Base-by-base conservation (phyloP, 257 asterid species). In the Petunia axillaris region DNA sequence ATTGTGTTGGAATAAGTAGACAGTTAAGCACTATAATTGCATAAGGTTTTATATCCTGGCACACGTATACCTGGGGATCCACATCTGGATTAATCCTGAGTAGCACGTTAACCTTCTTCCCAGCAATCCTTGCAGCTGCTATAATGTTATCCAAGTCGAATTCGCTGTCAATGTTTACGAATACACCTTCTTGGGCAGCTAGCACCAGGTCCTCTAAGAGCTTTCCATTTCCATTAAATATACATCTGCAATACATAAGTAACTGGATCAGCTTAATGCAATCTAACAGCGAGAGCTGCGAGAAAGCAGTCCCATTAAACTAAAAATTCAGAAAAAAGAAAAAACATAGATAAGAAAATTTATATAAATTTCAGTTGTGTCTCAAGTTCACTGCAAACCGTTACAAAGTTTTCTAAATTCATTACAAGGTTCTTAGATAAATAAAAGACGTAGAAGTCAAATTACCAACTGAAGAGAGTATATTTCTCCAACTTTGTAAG, bases 201-300 rank as follows among this genome's bases (percentile, higher is more conserved):
- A 95, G 85, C 58, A 92, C 92, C 57, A 95, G 89, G 87, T 95
- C 99, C 68, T 92, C 99, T 83, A 92, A 79, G 41, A 87, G 83
- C 84, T 95, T 93, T n/a, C 99, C 98, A 70, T 95, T 95, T 67
- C 99, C 99, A 79, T 95, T 95, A 85, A 95, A 93, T 50, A 93
- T 92, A 87, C 98, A 95, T 91, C 98, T 95, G 84, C 44, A 81
- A 13, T 40, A 82, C 73, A 54, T 67, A 86, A 50, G 52, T 41
- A 0, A 39, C 35, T 37, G 36, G 11, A 64, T 62, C 43, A 62
- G 50, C n/a, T 9, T 76, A 57, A 55, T 50, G 40, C 62, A 71
- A 50, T 50, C 7, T 71, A 50, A 71, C 1, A 2, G 44, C 0
- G 13, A 35, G 77, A 13, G 1, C 62, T 9, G 50, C 48, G 6